Percentiles rank a stretch among this genome's conserved stretches.
Evolutionary conservation across 441 rosid species (phyloP).

Genomic region (Mallotus japonicus): DNA sequence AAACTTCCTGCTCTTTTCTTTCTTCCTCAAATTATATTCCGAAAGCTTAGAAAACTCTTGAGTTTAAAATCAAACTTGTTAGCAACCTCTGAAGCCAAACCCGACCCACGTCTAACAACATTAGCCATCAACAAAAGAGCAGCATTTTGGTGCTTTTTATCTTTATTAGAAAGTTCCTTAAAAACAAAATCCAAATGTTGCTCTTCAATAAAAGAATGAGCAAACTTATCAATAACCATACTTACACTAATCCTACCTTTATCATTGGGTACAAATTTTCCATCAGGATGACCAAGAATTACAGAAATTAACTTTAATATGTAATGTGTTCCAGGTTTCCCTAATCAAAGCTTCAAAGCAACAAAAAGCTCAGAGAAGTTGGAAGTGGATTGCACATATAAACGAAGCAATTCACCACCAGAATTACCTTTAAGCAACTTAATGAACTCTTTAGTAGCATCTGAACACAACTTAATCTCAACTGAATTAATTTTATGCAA

Average conservation of each 20-base stretch:
- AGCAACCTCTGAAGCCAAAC: slow-evolving; percentile 80
- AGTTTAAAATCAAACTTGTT: slow-evolving; percentile 76
- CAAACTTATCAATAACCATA: slow-evolving; percentile 62
- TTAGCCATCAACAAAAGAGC: slow-evolving; percentile 71
- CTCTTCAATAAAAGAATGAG: slow-evolving; percentile 48
- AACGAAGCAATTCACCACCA: slow-evolving; percentile 61
- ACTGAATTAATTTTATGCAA: slow-evolving; percentile 55
- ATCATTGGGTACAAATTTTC: slow-evolving; percentile 40
- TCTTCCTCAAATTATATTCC: slow-evolving; percentile 44
- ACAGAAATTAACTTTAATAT: slow-evolving; percentile 49
- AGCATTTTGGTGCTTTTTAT: slow-evolving; percentile 66
- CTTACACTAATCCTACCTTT: slow-evolving; percentile 42
- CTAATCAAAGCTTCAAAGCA: slow-evolving; percentile 67
- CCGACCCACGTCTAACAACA: slow-evolving; percentile 69
- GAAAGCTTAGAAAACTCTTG: slow-evolving; percentile 62
- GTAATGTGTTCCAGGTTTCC: slow-evolving; percentile 55
- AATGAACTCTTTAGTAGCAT: slow-evolving; percentile 69
- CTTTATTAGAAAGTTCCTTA: slow-evolving; percentile 65
- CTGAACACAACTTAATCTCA: slow-evolving; percentile 73
- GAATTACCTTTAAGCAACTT: slow-evolving; percentile 57
- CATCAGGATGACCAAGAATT: slow-evolving; percentile 71
- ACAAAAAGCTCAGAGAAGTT: slow-evolving; percentile 59
- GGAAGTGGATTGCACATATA: slow-evolving; percentile 54
- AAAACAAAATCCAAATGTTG: slow-evolving; percentile 52
- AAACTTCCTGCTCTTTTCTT: slow-evolving; percentile 47